Evolutionary conservation across 768 basidiomycete species (phyloP).

Genomic region (Plicaturopsis crispa): DNA sequence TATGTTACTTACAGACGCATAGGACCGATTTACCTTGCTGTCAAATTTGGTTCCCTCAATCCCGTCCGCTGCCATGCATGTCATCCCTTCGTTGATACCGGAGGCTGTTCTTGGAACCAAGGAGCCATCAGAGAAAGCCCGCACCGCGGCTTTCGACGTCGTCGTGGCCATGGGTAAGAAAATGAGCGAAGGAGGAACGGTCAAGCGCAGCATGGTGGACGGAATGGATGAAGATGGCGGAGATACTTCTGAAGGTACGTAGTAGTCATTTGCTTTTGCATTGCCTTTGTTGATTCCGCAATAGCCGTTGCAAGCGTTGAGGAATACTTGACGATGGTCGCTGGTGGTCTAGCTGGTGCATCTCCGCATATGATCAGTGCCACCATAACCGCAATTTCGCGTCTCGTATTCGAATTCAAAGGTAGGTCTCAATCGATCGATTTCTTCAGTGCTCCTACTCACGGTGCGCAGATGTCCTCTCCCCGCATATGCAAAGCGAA

Average conservation of each 20-base stretch:
- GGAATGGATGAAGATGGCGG: slow-evolving; percentile 73
- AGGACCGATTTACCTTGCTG: slow-evolving; percentile 83
- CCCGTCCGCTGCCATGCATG: slow-evolving; percentile 64
- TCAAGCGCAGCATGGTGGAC: slow-evolving; percentile 68
- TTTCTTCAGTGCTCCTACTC: neutral
- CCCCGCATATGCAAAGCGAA: slow-evolving; percentile 68
- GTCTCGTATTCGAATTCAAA: slow-evolving; percentile 94
- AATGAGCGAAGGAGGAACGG: slow-evolving; percentile 82
- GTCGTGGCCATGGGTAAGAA: slow-evolving; percentile 88
- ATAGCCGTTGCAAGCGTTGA: slow-evolving; percentile 68
- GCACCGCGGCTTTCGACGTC: slow-evolving; percentile 84
- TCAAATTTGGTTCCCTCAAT: slow-evolving; percentile 60
- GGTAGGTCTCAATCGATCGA: slow-evolving; percentile 33
- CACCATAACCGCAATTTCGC: slow-evolving; percentile 87
- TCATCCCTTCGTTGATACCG: slow-evolving; percentile 84
- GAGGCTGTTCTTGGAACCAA: slow-evolving; percentile 95
- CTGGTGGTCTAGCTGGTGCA: slow-evolving; percentile 87
- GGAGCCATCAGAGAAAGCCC: slow-evolving; percentile 90
- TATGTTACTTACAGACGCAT: slow-evolving; percentile 8
- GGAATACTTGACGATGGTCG: slow-evolving; percentile 96
- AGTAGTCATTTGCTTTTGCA: slow-evolving; percentile 5
- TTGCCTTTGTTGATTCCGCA: slow-evolving; percentile 8
- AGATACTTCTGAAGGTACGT: slow-evolving; percentile 37
- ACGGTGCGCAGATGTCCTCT: slow-evolving; percentile 48
- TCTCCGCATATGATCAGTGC: slow-evolving; percentile 99